phyloP scores from a whole-genome alignment of 176 grass and related monocot species.

The Avena eriantha region DNA sequence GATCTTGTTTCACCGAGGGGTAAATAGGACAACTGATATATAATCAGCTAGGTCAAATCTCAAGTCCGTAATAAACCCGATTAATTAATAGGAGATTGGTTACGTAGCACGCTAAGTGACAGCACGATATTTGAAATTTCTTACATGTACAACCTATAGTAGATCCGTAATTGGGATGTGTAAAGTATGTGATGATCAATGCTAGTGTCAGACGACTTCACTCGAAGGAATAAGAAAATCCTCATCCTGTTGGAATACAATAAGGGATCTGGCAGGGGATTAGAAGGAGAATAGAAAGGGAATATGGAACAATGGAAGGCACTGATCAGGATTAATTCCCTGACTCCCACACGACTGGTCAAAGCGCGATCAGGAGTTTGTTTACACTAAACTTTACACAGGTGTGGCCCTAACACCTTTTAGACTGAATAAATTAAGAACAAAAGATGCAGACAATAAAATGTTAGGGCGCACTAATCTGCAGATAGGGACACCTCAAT shows the following conservation, averaged over 20 bases:
- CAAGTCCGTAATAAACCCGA: neutral
- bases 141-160: neutral
- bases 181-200: slow-evolving; percentile 56
- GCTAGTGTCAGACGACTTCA: neutral
- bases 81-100: slow-evolving; percentile 13
- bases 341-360: slow-evolving; percentile 44
- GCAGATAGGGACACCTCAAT: slow-evolving; percentile 67
- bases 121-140: slow-evolving; percentile 41
- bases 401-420: neutral
- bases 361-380: slow-evolving; percentile 28
- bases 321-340: slow-evolving; percentile 39
- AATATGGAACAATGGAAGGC: slow-evolving; percentile 60
- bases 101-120: slow-evolving; percentile 30
- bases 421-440: neutral
- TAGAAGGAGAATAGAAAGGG: slow-evolving; percentile 60
- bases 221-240: slow-evolving; percentile 37
- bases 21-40: neutral
- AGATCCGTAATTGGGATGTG: slow-evolving; percentile 36
- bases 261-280: slow-evolving; percentile 43
- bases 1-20: neutral
- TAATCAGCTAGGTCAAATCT: slow-evolving; percentile 20
- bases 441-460: neutral
- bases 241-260: slow-evolving; percentile 33
- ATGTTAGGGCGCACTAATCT: slow-evolving; percentile 33
- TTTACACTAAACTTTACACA: slow-evolving; percentile 11